A percentile compares a stretch with the other conserved stretches of the same genome.
Evolutionary conservation across 2,329 filamentous ascomycete species (phyloP).

Genomic region (Curvularia hawaiiensis): DNA sequence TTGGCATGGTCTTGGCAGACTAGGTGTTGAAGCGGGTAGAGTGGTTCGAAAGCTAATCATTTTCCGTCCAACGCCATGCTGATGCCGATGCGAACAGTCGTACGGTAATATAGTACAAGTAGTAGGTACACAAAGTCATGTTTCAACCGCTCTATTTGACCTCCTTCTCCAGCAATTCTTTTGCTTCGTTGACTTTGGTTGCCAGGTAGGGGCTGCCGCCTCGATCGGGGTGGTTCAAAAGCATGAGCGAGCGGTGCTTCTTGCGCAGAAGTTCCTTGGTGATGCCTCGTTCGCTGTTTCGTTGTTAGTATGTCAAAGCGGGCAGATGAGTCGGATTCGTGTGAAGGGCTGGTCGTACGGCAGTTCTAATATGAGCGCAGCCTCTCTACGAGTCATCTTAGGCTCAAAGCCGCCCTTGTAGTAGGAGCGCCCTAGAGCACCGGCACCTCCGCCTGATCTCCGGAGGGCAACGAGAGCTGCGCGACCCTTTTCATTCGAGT

Average conservation of each 20-base stretch:
- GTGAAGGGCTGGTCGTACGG: constrained; percentile 63
- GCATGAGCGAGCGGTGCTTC: constrained; percentile 93
- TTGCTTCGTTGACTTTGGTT: constrained; percentile 98
- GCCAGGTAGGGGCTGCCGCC: constrained; percentile 95
- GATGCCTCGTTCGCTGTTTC: constrained; percentile 75
- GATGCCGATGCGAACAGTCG: constrained; percentile 27
- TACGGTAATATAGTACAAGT: constrained; percentile 31
- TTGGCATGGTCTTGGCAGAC: neutral
- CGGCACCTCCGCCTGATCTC: constrained; percentile 71
- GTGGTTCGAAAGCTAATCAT: constrained; percentile 4
- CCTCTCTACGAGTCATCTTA: constrained; percentile 92
- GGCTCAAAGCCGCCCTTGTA: constrained; percentile 99
- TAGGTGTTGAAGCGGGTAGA: neutral
- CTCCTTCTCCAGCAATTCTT: constrained; percentile 88
- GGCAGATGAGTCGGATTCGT: neutral
- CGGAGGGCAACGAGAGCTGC: constrained; percentile 89
- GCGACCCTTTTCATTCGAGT: constrained; percentile 68
- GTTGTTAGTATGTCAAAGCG: constrained; percentile 3
- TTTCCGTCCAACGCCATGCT: constrained; percentile 29
- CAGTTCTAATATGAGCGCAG: constrained; percentile 86
- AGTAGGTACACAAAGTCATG: constrained; percentile 19
- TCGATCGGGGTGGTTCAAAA: constrained; percentile 96
- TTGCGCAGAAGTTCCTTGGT: constrained; percentile 95
- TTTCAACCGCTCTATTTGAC: constrained; percentile 29
- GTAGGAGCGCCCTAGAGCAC: constrained; percentile 84